Conservation (phyloP, 345 rosid species). For the Lepidium aucheri region DNA sequence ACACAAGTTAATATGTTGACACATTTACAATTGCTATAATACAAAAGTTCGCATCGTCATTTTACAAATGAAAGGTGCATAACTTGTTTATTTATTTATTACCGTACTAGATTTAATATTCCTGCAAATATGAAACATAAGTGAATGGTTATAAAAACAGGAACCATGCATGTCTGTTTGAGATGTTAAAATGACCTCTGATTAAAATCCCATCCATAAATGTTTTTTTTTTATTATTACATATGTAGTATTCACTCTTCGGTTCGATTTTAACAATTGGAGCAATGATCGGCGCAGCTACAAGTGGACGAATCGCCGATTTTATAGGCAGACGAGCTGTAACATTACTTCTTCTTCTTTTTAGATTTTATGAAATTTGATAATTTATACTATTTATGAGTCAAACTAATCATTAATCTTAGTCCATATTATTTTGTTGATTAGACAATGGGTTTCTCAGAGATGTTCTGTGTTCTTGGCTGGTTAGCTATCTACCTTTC, state of each 20-base stretch:
- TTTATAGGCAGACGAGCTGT: conserved; percentile 60
- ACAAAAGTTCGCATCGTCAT: no score
- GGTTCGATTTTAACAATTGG: conserved; percentile 75
- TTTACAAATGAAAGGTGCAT: no score
- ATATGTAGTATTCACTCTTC: conserved; percentile 65
- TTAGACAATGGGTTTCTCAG: conserved; percentile 64
- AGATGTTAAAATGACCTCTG: neutral
- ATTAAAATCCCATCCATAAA: neutral
- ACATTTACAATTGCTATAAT: no score
- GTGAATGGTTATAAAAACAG: neutral
- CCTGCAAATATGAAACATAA: no score
- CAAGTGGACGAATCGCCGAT: conserved; percentile 67
- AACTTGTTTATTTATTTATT: no score
- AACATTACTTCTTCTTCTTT: neutral
- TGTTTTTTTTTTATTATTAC: neutral
- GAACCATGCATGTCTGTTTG: neutral
- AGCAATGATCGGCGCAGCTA: conserved; percentile 74
- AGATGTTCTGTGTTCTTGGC: conserved; percentile 53
- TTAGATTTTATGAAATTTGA: neutral
- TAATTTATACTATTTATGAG: no score
- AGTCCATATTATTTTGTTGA: neutral
- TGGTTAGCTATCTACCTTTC: conserved; percentile 55
- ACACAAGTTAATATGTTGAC: no score
- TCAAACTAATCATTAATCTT: neutral
- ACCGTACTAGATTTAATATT: no score